These are phyloP conservation scores for Monosporascus sp. DNA, from an alignment of 2,329 filamentous ascomycete species.

Conservation along the genomic window DNA sequence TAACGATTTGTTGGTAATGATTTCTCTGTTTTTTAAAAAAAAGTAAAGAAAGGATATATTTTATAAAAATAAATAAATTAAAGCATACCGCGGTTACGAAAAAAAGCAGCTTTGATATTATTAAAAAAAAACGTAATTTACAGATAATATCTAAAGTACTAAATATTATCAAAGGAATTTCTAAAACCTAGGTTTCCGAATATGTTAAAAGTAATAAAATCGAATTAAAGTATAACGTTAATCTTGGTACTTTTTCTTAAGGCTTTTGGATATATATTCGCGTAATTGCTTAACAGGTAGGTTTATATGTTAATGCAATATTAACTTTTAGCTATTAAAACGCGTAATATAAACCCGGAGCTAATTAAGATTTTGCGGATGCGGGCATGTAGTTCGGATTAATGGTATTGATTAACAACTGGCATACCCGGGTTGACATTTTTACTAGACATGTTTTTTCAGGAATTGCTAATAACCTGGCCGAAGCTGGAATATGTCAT, in stretches of 20 bases:
- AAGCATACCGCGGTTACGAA: conserved; percentile 15
- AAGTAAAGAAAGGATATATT: conserved; percentile 12
- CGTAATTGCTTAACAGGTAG: conserved; percentile 17
- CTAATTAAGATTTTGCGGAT: conserved; percentile 19
- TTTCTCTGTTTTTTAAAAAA: no score
- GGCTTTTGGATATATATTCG: conserved; percentile 3
- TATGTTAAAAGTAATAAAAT: conserved; percentile 33
- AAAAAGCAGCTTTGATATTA: conserved; percentile 15
- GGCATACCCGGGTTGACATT: conserved; percentile 15
- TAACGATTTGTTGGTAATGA: conserved; percentile 18
- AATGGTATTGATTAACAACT: conserved; percentile 22
- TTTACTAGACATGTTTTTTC: conserved; percentile 25
- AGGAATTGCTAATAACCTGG: conserved; percentile 14
- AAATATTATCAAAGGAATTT: conserved; percentile 23
- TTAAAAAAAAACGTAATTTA: conserved; percentile 23
- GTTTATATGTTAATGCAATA: conserved; percentile 22
- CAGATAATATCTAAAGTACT: conserved; percentile 21
- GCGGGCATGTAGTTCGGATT: conserved; percentile 14
- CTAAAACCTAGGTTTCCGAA: conserved; percentile 30
- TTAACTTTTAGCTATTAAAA: conserved; percentile 24
- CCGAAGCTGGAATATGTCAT: conserved; percentile 14
- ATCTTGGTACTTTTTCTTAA: not conserved
- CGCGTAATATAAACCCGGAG: conserved; percentile 17
- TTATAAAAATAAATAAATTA: conserved; percentile 15
- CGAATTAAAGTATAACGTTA: conserved; percentile 17